phyloP scores from a whole-genome alignment of 2,329 filamentous ascomycete species.

The Penicillium brevicompactum region DNA sequence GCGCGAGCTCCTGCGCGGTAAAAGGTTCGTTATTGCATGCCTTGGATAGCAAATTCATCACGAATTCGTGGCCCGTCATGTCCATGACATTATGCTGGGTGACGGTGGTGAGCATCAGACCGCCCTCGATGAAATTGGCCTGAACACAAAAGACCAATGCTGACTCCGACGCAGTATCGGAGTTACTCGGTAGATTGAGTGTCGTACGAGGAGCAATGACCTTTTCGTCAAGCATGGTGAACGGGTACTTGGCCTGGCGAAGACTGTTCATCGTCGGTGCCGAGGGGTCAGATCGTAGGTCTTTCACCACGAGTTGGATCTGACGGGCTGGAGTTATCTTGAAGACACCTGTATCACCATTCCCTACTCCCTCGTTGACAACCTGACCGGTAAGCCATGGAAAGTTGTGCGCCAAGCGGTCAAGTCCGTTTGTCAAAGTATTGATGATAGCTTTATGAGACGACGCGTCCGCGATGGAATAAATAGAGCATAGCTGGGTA shows the following conservation, averaged over 20 bases:
- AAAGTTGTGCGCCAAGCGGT: conserved; percentile 9
- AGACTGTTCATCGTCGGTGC: conserved; percentile 45
- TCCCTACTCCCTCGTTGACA: conserved; percentile 34
- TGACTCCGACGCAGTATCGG: conserved; percentile 20
- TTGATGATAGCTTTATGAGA: conserved; percentile 9
- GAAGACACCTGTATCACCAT: conserved; percentile 36
- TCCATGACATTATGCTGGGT: conserved; percentile 56
- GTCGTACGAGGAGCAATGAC: conserved; percentile 45
- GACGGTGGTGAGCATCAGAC: conserved; percentile 53
- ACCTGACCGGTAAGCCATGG: conserved; percentile 41
- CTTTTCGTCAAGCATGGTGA: conserved; percentile 52
- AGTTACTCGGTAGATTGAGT: conserved; percentile 32
- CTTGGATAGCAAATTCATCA: conserved; percentile 52
- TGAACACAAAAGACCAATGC: conserved; percentile 52
- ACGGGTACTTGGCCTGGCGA: conserved; percentile 45
- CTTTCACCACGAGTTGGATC: conserved; percentile 47
- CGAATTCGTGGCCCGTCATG: conserved; percentile 50
- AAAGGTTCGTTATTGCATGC: conserved; percentile 50
- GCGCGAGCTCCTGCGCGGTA: conserved; percentile 46
- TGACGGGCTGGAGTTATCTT: conserved; percentile 40
- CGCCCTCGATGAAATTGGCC: conserved; percentile 52
- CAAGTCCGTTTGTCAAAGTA: conserved; percentile 15
- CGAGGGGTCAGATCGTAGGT: conserved; percentile 41
- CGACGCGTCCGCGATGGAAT: conserved; percentile 4
- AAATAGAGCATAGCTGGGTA: conserved; percentile 18